Evolutionary conservation across 305 asterid species (phyloP).

Genomic region (Petunia hybrid): DNA sequence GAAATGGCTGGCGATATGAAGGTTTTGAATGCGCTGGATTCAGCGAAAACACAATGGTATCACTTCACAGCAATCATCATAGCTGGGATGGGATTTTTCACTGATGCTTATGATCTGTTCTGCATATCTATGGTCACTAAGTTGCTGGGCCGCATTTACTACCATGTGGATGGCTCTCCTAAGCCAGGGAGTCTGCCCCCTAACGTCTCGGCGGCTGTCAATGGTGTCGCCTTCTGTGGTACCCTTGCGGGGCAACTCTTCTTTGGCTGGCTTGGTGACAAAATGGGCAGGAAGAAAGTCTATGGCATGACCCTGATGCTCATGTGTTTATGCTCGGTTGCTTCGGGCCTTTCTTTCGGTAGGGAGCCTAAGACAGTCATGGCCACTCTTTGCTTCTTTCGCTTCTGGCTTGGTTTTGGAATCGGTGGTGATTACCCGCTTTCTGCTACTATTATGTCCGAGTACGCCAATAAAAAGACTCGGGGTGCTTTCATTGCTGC

Average conservation of each 20-base stretch:
- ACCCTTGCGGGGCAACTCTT: constrained; percentile 58
- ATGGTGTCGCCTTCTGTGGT: constrained; percentile 60
- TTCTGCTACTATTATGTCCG: constrained; percentile 67
- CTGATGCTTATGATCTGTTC: constrained; percentile 61
- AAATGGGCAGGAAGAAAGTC: constrained; percentile 55
- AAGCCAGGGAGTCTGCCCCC: constrained; percentile 62
- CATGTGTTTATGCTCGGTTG: constrained; percentile 52
- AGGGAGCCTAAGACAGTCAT: constrained; percentile 44
- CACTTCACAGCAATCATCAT: constrained; percentile 62
- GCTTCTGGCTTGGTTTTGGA: constrained; percentile 65
- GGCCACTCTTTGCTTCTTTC: constrained; percentile 57
- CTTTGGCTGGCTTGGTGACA: constrained; percentile 65
- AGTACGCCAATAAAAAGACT: constrained; percentile 59
- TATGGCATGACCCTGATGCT: constrained; percentile 56
- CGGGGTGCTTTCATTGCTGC: constrained; percentile 63
- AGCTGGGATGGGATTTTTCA: constrained; percentile 65
- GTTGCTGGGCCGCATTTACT: constrained; percentile 60
- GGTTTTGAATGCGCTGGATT: constrained; percentile 53
- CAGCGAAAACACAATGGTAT: constrained; percentile 61
- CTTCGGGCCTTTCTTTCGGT: constrained; percentile 58
- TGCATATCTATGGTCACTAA: constrained; percentile 63
- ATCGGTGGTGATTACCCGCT: constrained; percentile 63
- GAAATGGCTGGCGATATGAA: constrained; percentile 42
- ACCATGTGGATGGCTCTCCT: constrained; percentile 52
- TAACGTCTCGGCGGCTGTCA: constrained; percentile 56